Evolutionary conservation across 805 yeast genomes (phyloP).

Genomic region (Jamesozyma jinghongensis): DNA sequence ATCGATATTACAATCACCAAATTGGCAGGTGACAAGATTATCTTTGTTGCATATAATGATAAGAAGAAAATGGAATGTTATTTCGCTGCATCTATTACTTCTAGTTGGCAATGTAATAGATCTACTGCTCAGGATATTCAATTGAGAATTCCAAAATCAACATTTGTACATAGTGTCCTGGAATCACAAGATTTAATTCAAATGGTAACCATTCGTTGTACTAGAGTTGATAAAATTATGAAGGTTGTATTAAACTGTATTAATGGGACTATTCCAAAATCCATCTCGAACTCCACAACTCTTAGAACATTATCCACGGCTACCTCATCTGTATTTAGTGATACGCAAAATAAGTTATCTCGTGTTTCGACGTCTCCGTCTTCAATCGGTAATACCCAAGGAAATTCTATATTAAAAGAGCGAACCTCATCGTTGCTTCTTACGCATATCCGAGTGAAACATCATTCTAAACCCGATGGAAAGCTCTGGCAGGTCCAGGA

Average conservation of each 20-base stretch:
- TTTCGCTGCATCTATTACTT: constrained; percentile 12
- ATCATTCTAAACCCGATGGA: constrained; percentile 10
- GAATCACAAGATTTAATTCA: constrained; percentile 2
- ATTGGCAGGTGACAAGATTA: constrained; percentile 5
- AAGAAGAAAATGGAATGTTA: constrained; percentile 6
- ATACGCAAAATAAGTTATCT: constrained; percentile 4
- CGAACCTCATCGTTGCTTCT: constrained; percentile 8
- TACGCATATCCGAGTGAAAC: constrained; percentile 19
- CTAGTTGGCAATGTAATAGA: constrained; percentile 17
- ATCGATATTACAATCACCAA: constrained; percentile 7
- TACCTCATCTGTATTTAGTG: constrained; percentile 16
- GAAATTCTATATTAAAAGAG: background rate
- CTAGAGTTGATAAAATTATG: constrained; percentile 14
- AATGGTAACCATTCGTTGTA: constrained; percentile 20
- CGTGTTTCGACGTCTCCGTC: constrained; percentile 8
- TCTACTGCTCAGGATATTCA: constrained; percentile 29
- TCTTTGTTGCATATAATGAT: constrained; percentile 10
- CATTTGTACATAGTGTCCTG: constrained; percentile 9
- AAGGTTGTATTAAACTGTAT: constrained; percentile 18
- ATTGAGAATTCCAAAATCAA: constrained; percentile 12
- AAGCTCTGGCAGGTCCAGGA: constrained; percentile 18
- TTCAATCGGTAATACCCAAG: constrained; percentile 1
- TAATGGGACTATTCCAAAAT: constrained; percentile 9
- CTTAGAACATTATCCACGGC: constrained; percentile 20
- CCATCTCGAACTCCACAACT: constrained; percentile 20